Base-by-base conservation (phyloP, 1,284 basidiomycete genomes). In the Irpex sp. region DNA sequence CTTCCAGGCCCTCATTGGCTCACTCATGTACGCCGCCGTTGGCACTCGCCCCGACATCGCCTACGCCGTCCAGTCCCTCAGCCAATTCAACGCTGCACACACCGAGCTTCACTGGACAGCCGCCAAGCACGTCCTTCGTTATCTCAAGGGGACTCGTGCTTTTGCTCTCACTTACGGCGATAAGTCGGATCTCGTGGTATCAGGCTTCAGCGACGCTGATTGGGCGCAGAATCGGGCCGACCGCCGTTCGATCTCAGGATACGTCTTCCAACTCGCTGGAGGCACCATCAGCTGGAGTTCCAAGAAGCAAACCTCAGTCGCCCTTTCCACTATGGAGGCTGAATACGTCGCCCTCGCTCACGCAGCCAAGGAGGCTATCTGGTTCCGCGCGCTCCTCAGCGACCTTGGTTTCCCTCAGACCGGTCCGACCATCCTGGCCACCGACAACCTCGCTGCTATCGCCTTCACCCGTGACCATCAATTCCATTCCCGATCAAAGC, bases 151-250 rank as follows among this genome's bases (percentile, higher is more conserved):
- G 4, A 80, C 81, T 0, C 65, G 5, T 51, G 71, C 15, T 58
- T 75, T 9, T 67, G 69, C 43, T 71, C 81, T 17, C 61, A 65
- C n/a, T 70, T 77, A 2, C 46, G 71, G 76, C 11, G 21, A 26
- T 4, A 72, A 19, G 6, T 3, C 3, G 3, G 47, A 57, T 35
- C 13, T 58, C 21, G 57, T 33, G 7, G 36, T 69, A 0, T 21
- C 69, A 5, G 80, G 76, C 0, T 83, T 73, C 63, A 72, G 75
- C 1, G 81, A 84, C 66, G 74, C 80, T 0, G 77, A 70, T 53
- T 66, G 68, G 19, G 61, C 51, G 0, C 21, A 54, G 6, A 35
- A 59, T 9, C 47, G 35, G 46, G 33, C 43, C 11, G 62, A 66
- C 46, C 62, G 70, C 0, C 53, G 67, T 6, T 79, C 77, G 0